Evolutionary conservation across 2,329 filamentous ascomycete genomes (phyloP), one percentile per base, ranked within the genome.

Genomic region (Cytospora mali): DNA sequence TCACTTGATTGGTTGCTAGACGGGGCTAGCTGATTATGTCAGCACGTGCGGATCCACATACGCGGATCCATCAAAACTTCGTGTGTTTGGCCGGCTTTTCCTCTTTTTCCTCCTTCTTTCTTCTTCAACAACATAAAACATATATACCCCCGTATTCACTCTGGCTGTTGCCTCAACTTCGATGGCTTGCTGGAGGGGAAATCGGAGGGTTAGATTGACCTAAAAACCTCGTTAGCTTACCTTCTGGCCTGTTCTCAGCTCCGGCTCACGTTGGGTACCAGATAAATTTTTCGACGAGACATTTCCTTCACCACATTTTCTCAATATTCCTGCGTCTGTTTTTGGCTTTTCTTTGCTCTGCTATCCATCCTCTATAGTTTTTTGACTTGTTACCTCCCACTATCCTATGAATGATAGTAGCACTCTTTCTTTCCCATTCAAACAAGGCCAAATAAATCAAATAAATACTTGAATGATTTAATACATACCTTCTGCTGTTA

Each of bases 121-220:
- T 71, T 73, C 71, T 69, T 71, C 70, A 69, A 71, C 70, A 75
- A 73, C 72, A 75, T 69, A 74, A 72, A 73, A 70, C 69, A 69
- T 64, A 68, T 46, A 74, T 79, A 82, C 81, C 80, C 82, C 79
- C 84, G 82, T 84, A 89, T 90, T 88, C 86, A 89, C 86, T 89
- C 86, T 84, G 82, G 79, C 63, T 78, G 83, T 80, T 79, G 77
- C 76, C 79, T 73, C 75, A 75, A 77, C 74, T 78, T 79, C 83
- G 79, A 81, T 80, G 79, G 69, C 69, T 69, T 70, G 72, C 75
- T 80, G 82, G 87, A 89, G 86, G 87, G 87, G 87, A 89, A 89
- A 89, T 78, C 83, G 86, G 82, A 46, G 85, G 85, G 86, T 86
- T 71, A 90, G 86, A 88, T 70, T 62, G 74, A 80, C 62, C 71